These are phyloP conservation scores for Euclidium syriacum DNA, from an alignment of 345 rosid species.

Conservation along the genomic window DNA sequence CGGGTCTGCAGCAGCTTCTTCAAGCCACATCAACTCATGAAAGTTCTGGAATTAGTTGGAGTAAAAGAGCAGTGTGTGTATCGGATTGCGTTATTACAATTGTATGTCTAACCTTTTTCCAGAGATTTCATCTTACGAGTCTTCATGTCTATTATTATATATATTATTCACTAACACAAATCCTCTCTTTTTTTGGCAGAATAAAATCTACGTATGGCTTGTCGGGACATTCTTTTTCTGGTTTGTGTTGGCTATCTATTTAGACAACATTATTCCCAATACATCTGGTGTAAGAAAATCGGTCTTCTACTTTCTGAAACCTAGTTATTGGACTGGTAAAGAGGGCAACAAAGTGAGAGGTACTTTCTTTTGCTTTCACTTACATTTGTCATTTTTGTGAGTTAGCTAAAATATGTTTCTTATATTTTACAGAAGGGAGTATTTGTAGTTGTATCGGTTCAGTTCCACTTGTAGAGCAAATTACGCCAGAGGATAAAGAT, in stretches of 20 bases:
- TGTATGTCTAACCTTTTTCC: conserved; percentile 39
- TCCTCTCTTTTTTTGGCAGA: conserved; percentile 71
- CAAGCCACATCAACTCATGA: conserved; percentile 60
- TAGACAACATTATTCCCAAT: conserved; percentile 79
- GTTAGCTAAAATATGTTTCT: background rate
- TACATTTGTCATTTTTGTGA: background rate
- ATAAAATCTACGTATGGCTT: conserved; percentile 71
- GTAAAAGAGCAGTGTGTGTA: conserved; percentile 47
- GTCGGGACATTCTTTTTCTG: conserved; percentile 52
- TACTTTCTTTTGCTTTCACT: conserved; percentile 17
- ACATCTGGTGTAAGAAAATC: conserved; percentile 78
- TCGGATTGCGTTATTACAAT: conserved; percentile 66
- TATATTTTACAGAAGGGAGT: conserved; percentile 61
- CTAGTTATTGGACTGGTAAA: conserved; percentile 84
- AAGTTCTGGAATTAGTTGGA: conserved; percentile 86
- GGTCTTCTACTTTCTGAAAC: conserved; percentile 63
- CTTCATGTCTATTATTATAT: no score
- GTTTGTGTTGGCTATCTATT: conserved; percentile 75
- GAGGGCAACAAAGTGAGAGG: conserved; percentile 77
- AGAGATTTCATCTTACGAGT: background rate
- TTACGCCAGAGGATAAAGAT: conserved; percentile 72
- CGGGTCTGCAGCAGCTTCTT: conserved; percentile 49
- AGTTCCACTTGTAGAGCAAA: conserved; percentile 47
- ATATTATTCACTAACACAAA: no score
- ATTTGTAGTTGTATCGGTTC: conserved; percentile 72